These are phyloP conservation scores for Carpinus viminea DNA, from an alignment of 306 rosid genomes.

Conservation along the genomic window DNA sequence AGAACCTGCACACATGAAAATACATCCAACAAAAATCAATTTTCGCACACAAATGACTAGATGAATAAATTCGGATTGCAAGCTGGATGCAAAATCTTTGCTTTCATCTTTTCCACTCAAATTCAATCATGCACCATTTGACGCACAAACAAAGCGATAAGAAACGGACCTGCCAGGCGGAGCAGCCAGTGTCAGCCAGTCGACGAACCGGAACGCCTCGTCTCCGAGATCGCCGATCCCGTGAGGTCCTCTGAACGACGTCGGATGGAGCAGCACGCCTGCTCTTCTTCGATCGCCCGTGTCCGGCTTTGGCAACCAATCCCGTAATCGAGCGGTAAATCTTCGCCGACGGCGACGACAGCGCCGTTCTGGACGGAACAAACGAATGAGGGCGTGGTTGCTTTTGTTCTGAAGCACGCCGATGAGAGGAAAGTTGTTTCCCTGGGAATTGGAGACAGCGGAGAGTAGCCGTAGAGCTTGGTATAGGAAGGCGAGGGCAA, in stretches of 20 bases:
- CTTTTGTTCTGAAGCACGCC: slow-evolving; percentile 15
- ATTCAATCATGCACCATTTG: not conserved
- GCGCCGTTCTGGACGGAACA: slow-evolving; percentile 8
- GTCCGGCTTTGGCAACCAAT: slow-evolving; percentile 50
- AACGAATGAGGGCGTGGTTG: slow-evolving; percentile 6
- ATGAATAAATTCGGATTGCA: not conserved
- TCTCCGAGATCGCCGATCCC: slow-evolving; percentile 89
- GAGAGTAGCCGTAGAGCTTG: slow-evolving; percentile 13
- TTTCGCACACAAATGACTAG: not conserved
- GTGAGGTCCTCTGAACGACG: slow-evolving; percentile 80
- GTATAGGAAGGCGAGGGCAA: slow-evolving; percentile 11
- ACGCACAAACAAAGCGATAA: not conserved
- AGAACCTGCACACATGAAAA: slow-evolving; percentile 55
- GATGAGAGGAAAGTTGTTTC: not conserved
- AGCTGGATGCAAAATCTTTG: not conserved
- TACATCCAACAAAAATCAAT: not conserved
- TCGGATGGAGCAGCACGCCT: slow-evolving; percentile 86
- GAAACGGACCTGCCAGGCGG: slow-evolving; percentile 77
- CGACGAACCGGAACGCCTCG: slow-evolving; percentile 76
- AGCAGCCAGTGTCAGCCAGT: slow-evolving; percentile 81
- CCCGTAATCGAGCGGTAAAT: slow-evolving; percentile 64
- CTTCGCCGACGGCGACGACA: slow-evolving; percentile 40
- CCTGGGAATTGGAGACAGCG: not conserved
- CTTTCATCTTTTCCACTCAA: not conserved
- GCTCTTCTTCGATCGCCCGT: slow-evolving; percentile 67